These are phyloP conservation scores for Paramecium sexaurelia DNA, from an alignment of 73 alveolate species.

Conservation along the genomic window DNA sequence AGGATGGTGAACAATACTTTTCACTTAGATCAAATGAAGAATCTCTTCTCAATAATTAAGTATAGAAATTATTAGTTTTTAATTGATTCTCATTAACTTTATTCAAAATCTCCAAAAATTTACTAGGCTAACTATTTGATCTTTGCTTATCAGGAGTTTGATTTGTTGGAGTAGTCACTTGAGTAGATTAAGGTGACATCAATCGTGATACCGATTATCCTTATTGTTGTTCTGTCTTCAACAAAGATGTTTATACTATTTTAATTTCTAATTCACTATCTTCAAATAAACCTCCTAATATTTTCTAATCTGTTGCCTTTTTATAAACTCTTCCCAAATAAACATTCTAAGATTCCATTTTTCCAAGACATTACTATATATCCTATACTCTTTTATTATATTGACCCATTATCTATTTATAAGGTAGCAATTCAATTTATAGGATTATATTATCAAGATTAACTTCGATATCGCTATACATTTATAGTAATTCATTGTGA, in stretches of 20 bases:
- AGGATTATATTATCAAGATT: slow-evolving; percentile 13
- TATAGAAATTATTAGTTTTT: slow-evolving; percentile 37
- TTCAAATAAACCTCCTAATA: slow-evolving; percentile 39
- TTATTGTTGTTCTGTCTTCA: neutral
- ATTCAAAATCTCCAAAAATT: slow-evolving; percentile 33
- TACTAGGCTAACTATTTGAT: slow-evolving; percentile 48
- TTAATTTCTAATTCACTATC: slow-evolving; percentile 25
- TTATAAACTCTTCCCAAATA: slow-evolving; percentile 33
- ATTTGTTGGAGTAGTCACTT: slow-evolving; percentile 51
- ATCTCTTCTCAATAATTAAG: slow-evolving; percentile 2
- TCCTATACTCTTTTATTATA: slow-evolving; percentile 28
- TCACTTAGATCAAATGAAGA: slow-evolving; percentile 31
- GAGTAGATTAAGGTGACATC: slow-evolving; percentile 25
- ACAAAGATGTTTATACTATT: slow-evolving; percentile 17
- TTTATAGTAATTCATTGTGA: slow-evolving; percentile 29
- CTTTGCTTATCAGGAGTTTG: slow-evolving; percentile 41
- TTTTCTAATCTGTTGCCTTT: neutral
- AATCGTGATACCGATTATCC: slow-evolving; percentile 14
- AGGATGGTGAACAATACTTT: slow-evolving; percentile 43
- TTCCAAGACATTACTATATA: neutral
- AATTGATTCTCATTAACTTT: slow-evolving; percentile 37
- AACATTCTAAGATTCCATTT: neutral
- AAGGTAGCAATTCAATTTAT: neutral
- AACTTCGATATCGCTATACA: slow-evolving; percentile 55
- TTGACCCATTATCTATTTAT: slow-evolving; percentile 32